Conservation (phyloP, 2,329 filamentous ascomycete species). For the Thielaviopsis ethacetica region DNA sequence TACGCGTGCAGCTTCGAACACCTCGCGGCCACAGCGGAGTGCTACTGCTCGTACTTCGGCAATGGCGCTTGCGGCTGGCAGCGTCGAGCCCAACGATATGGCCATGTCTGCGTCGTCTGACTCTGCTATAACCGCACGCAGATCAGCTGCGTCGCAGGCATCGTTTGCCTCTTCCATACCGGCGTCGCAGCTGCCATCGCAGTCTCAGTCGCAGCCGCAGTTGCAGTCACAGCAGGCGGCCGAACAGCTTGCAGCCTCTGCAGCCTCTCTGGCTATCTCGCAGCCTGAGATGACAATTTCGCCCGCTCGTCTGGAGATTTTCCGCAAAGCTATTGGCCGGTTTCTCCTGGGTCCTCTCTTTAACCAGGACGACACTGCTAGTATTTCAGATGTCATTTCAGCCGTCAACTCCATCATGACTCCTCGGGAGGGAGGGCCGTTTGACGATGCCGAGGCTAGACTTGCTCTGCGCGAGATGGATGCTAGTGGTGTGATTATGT, state of each 20-base stretch:
- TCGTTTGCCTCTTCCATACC: conserved; percentile 70
- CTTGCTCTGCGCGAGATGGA: conserved; percentile 67
- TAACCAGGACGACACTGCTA: conserved; percentile 58
- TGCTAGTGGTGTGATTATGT: conserved; percentile 61
- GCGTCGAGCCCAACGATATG: background rate
- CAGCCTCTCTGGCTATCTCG: conserved; percentile 27
- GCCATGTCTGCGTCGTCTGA: background rate
- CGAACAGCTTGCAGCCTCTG: conserved; percentile 24
- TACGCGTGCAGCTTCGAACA: background rate
- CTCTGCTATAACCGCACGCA: background rate
- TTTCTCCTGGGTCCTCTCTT: conserved; percentile 74
- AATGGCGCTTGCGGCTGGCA: conserved; percentile 17
- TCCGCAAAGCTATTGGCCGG: conserved; percentile 68
- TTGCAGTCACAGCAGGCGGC: conserved; percentile 21
- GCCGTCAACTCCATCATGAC: conserved; percentile 63
- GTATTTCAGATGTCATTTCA: conserved; percentile 55
- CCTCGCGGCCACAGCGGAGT: conserved; percentile 13
- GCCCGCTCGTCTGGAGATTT: conserved; percentile 48
- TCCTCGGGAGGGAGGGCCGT: conserved; percentile 36
- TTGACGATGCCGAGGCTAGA: conserved; percentile 55
- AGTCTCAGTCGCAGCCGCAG: conserved; percentile 7
- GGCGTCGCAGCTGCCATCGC: conserved; percentile 46
- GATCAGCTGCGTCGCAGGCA: conserved; percentile 25
- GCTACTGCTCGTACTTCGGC: conserved; percentile 18
- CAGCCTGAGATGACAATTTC: conserved; percentile 31